phyloP scores from a whole-genome alignment of 2,329 filamentous ascomycete genomes.

The Tothia fuscella region DNA sequence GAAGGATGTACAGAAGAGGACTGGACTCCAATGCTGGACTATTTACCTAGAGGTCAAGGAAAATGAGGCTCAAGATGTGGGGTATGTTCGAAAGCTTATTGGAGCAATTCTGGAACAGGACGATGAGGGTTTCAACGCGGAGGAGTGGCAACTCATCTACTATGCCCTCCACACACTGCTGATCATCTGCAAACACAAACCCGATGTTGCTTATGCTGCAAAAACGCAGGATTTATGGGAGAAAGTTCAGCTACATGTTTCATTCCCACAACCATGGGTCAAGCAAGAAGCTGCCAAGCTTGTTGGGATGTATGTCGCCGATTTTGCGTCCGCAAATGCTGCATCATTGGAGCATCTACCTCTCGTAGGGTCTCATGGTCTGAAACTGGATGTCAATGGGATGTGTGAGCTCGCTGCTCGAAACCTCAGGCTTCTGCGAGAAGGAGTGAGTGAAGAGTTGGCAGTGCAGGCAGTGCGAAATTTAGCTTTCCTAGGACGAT shows the following conservation, averaged over 20 bases:
- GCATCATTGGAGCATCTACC: constrained; percentile 44
- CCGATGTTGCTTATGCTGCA: constrained; percentile 49
- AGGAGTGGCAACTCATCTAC: constrained; percentile 62
- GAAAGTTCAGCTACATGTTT: constrained; percentile 54
- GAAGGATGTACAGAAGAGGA: constrained; percentile 49
- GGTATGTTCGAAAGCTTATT: constrained; percentile 41
- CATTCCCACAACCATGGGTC: constrained; percentile 59
- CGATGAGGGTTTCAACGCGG: constrained; percentile 36
- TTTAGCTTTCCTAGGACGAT: constrained; percentile 66
- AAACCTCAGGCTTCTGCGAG: constrained; percentile 48
- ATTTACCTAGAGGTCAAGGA: constrained; percentile 67
- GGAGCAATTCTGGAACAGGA: constrained; percentile 41
- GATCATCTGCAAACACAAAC: constrained; percentile 55
- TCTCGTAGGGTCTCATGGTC: constrained; percentile 57
- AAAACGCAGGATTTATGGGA: constrained; percentile 58
- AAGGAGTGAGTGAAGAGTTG: constrained; percentile 58
- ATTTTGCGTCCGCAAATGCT: constrained; percentile 57
- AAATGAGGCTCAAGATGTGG: constrained; percentile 53
- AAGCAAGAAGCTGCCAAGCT: constrained; percentile 67
- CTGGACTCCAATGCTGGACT: constrained; percentile 69
- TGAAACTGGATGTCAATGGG: constrained; percentile 52
- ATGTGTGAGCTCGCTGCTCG: constrained; percentile 48
- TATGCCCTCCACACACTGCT: constrained; percentile 58
- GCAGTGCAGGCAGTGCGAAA: constrained; percentile 70
- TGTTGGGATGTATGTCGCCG: constrained; percentile 63